Base-by-base conservation (phyloP, 2,329 filamentous ascomycete genomes). In the Pyrenophora graminea region DNA sequence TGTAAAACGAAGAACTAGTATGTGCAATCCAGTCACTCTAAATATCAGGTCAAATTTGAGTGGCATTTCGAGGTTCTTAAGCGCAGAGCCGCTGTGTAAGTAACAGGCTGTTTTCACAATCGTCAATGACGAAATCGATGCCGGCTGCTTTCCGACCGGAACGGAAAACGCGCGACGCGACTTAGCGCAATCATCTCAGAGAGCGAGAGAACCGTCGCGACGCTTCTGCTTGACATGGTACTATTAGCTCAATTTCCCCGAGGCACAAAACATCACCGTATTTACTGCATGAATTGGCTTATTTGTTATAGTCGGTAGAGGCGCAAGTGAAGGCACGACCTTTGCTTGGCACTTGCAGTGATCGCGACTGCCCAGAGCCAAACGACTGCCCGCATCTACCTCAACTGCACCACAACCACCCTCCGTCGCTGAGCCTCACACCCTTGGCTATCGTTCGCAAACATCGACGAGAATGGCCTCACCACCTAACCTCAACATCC, bases 401-500 rank as follows among this genome's bases (percentile, higher is more conserved):
- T 36, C 27, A 15, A 21, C 32, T 27, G 23, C 19, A 13, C 18
- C 27, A 13, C 30, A n/a, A 19, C 13, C 37, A 12, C 9, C 9
- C n/a, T 25, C 12, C 27, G 12, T 17, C 21, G 10, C 27, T 10
- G 10, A 30, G 10, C 27, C 2, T 12, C 10, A 4, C 7, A 5
- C 8, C 10, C 27, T 13, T 2, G 3, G 27, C 27, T 30, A 10
- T 13, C 10, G 9, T 13, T 30, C 10, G 10, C 27, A 37, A 37
- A 13, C 12, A 31, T 2, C 23, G 2, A 3, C 9, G 18, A 39
- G 21, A 84, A 83, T 85, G 61, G 85, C 84, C 39, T 84, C 84
- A 76, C 69, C 79, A 77, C 72, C 86, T 32, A 70, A 79, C 10
- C 76, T 79, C 53, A 75, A 80, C 13, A 82, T 82, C 19, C 74